Evolutionary conservation across 164 flowering plant species (phyloP), one percentile per base, ranked within the genome.

Genomic region (Macadamia integrifolia): DNA sequence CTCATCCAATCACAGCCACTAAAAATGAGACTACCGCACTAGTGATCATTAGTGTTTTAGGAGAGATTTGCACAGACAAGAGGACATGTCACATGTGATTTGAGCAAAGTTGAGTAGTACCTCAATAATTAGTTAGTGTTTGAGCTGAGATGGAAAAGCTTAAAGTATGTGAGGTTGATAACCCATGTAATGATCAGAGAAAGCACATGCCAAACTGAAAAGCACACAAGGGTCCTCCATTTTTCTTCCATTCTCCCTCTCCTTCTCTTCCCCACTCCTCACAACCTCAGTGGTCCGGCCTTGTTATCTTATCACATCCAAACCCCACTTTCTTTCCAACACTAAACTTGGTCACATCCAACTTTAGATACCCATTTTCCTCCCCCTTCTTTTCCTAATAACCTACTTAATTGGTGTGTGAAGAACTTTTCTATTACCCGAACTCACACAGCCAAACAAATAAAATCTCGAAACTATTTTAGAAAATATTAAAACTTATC

Each of bases 191-290:
- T 77, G 76, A 78, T 68, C 80, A 72, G 81, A 35, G 72, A 70
- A 77, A 58, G 80, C 89, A 87, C 89, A 87, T 84, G 89, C 79
- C 71, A 66, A 75, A 72, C 72, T 72, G 71, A 14, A 49, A 49
- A 66, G 67, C 71, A 77, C 64, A 61, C 42, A 44, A 66, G 64
- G 32, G 35, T 6, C 30, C 56, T 64, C 12, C 43, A 32, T 66
- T 58, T 57, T 17, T 30, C 6, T 66, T 48, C 40, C 40, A 2
- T 35, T 35, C 40, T 35, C 60, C 67, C 52, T 14, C 46, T 28
- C 52, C 70, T 48, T 60, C 28, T 43, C 50, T 49, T 49, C 53
- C 53, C 53, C 53, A 49, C 10, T 10, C 53, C 11, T 10, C 11
- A 10, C 23, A 23, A 23, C 15, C 3, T 14, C 53, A 3, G 11